A percentile compares a stretch with the other conserved stretches of the same genome.
phyloP scores from a whole-genome alignment of 139 green algal species.

The Chara braunii region DNA sequence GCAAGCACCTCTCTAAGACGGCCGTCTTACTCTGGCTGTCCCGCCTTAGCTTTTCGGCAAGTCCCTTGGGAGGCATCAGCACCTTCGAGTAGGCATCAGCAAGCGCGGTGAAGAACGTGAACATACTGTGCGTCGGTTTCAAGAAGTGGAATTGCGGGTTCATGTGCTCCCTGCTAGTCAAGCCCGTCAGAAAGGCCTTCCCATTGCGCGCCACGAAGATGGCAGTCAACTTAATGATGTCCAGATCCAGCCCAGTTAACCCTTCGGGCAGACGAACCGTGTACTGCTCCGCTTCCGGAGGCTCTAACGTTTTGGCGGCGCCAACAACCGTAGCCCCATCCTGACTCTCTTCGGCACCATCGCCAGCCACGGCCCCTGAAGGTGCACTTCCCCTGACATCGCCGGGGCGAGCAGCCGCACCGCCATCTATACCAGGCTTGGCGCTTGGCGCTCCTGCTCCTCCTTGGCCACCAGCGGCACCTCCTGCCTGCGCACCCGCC shows the following conservation, averaged over 20 bases:
- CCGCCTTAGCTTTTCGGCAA: constrained; percentile 51
- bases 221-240: constrained; percentile 90
- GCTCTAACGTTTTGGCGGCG: constrained; percentile 58
- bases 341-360: neutral
- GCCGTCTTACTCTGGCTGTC: constrained; percentile 39
- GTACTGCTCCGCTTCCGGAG: constrained; percentile 81
- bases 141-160: constrained; percentile 90
- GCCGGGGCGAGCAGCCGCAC: constrained; percentile 1
- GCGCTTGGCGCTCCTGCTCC: no score
- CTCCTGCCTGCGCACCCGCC: constrained; percentile 15
- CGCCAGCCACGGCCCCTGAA: neutral
- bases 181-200: constrained; percentile 59
- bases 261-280: constrained; percentile 81
- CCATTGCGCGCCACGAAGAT: constrained; percentile 94
- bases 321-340: neutral
- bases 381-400: neutral
- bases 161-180: constrained; percentile 69
- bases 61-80: constrained; percentile 79
- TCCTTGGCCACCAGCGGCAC: constrained; percentile 1
- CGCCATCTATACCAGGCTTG: neutral
- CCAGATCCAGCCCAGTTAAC: constrained; percentile 73
- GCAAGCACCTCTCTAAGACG: constrained; percentile 71
- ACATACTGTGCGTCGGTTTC: constrained; percentile 88
- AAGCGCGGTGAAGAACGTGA: constrained; percentile 85
- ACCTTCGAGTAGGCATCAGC: constrained; percentile 86